A percentile compares a stretch with the other conserved stretches of the same genome.
Conservation (phyloP, 257 asterid genomes). For the Nemophila menziesii region DNA sequence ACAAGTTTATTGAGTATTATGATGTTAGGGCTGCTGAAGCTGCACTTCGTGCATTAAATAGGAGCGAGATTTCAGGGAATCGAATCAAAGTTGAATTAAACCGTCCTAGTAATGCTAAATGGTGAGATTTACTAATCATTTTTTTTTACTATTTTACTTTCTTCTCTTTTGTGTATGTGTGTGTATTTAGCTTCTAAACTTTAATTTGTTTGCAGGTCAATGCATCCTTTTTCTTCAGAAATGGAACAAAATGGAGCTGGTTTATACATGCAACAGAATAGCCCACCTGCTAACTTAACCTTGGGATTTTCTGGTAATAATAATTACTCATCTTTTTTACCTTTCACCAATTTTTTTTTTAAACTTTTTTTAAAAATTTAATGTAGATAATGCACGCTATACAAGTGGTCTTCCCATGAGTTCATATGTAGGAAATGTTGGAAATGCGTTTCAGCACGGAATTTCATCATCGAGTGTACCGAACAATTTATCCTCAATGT, state of each 20-base stretch:
- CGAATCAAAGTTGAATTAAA: conserved; percentile 67
- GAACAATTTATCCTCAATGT: conserved; percentile 43
- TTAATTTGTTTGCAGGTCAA: conserved; percentile 30
- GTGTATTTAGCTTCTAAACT: too few species aligned
- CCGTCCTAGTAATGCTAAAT: conserved; percentile 55
- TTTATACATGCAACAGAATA: conserved; percentile 40
- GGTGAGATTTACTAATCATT: conserved; percentile 48
- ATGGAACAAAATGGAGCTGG: conserved; percentile 57
- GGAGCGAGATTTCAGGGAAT: conserved; percentile 80
- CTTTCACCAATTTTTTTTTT: too few species aligned
- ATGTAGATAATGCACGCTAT: conserved; percentile 38
- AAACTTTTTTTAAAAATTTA: conserved; percentile 39
- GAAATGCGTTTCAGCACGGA: conserved; percentile 42
- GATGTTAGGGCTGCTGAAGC: conserved; percentile 94
- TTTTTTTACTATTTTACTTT: too few species aligned
- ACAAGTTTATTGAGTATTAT: conserved; percentile 66
- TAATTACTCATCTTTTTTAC: conserved; percentile 12
- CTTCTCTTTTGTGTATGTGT: too few species aligned
- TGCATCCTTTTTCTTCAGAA: conserved; percentile 52
- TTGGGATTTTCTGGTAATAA: conserved; percentile 70
- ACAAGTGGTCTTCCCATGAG: conserved; percentile 36
- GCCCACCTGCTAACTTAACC: conserved; percentile 45
- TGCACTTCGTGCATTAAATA: conserved; percentile 69
- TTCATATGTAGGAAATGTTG: conserved; percentile 45
- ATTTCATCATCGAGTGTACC: conserved; percentile 62